These are phyloP conservation scores for Mariannaea elegans DNA, from an alignment of 2,329 filamentous ascomycete genomes.

Conservation along the genomic window DNA sequence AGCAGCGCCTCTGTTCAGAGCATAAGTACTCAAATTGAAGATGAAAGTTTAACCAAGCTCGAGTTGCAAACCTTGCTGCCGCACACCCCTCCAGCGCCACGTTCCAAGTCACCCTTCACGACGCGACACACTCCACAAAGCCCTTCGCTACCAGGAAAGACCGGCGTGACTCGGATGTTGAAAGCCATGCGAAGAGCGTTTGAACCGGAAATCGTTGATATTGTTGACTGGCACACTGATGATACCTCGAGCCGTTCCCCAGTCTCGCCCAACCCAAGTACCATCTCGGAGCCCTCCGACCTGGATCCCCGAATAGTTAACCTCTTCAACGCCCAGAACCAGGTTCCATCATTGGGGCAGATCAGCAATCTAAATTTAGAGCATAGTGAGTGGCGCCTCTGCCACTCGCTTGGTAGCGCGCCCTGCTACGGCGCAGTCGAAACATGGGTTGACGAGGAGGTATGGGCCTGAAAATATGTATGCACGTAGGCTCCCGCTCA, in stretches of 20 bases:
- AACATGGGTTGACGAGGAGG: not conserved
- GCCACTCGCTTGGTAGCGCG: not conserved
- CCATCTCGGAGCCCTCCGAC: not conserved
- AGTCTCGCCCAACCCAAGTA: not conserved
- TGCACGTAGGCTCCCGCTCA: not conserved
- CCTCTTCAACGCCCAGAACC: not conserved
- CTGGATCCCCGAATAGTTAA: not conserved
- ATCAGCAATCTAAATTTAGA: not conserved
- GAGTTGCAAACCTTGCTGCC: not conserved
- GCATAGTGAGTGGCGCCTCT: not conserved
- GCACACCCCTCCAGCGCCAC: not conserved
- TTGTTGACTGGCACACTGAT: not conserved
- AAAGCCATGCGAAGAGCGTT: slow-evolving; percentile 3
- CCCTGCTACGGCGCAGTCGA: not conserved
- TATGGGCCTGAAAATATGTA: not conserved
- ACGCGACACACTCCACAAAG: not conserved
- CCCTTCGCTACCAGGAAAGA: not conserved
- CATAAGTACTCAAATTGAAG: not conserved
- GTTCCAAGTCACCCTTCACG: too few species aligned
- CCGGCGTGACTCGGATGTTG: not conserved
- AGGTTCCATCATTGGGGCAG: not conserved
- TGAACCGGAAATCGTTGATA: not conserved
- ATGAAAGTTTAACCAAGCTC: not conserved
- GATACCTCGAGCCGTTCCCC: not conserved
- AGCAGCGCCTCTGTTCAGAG: not conserved